These are phyloP conservation scores for Quercus phellos DNA, from an alignment of 331 rosid species.

Conservation along the genomic window DNA sequence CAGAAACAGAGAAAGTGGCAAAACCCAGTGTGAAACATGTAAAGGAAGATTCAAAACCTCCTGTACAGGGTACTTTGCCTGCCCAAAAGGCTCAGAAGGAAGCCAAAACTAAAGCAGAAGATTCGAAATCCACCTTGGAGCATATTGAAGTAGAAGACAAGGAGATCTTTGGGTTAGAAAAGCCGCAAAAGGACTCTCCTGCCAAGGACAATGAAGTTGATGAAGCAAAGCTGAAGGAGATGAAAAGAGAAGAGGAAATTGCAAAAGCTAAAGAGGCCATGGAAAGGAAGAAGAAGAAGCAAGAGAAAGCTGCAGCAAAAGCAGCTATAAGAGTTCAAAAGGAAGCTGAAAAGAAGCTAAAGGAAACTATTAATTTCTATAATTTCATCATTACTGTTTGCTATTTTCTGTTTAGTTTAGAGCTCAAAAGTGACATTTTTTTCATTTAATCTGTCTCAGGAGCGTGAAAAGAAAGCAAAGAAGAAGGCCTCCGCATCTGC, in stretches of 20 bases:
- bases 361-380: slow-evolving; percentile 37
- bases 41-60: slow-evolving; percentile 64
- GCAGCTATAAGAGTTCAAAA: slow-evolving; percentile 70
- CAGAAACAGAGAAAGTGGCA: slow-evolving; percentile 31
- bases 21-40: slow-evolving; percentile 50
- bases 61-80: slow-evolving; percentile 39
- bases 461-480: slow-evolving; percentile 85
- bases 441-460: slow-evolving; percentile 36
- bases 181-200: slow-evolving; percentile 37
- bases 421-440: slow-evolving; percentile 14
- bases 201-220: slow-evolving; percentile 52
- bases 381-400: background rate
- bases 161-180: slow-evolving; percentile 48
- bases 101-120: slow-evolving; percentile 40
- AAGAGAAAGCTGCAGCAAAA: slow-evolving; percentile 81
- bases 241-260: slow-evolving; percentile 84
- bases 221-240: slow-evolving; percentile 63
- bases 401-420: background rate
- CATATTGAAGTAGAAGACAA: slow-evolving; percentile 30
- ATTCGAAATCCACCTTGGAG: slow-evolving; percentile 35
- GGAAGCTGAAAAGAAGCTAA: slow-evolving; percentile 90
- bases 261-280: slow-evolving; percentile 74
- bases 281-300: slow-evolving; percentile 82
- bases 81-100: slow-evolving; percentile 60
- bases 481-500: slow-evolving; percentile 50